Percentiles rank a stretch among this genome's conserved stretches.
These are phyloP conservation scores for Effrenium voratum DNA, from an alignment of 73 alveolate genomes.

Conservation along the genomic window DNA sequence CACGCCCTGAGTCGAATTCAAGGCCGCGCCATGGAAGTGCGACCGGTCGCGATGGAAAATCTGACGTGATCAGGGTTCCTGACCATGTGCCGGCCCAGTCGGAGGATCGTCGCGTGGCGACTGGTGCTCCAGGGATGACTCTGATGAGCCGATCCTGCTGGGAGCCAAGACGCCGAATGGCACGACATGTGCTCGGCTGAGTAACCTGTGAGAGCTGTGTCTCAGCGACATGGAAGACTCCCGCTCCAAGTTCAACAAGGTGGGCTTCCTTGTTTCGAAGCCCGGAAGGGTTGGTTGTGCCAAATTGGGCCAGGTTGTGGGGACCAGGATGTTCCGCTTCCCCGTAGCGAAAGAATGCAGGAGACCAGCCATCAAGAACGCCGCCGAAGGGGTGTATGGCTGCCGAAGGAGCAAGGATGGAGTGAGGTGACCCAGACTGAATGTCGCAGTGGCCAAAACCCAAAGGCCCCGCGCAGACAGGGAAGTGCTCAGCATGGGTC, in stretches of 20 bases:
- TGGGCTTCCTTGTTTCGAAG: not conserved
- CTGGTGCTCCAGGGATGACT: not conserved
- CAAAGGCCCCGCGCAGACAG: too few species aligned
- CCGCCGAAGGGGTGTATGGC: too few species aligned
- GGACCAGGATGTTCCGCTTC: not conserved
- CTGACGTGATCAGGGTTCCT: not conserved
- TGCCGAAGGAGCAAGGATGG: too few species aligned
- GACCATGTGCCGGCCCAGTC: not conserved
- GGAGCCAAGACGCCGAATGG: not conserved
- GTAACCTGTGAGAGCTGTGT: not conserved
- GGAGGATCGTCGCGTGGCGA: not conserved
- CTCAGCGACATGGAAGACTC: not conserved
- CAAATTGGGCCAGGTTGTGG: not conserved
- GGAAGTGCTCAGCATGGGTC: too few species aligned
- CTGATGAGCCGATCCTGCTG: not conserved
- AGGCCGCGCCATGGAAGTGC: not conserved
- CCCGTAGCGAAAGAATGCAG: too few species aligned
- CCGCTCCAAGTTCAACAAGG: not conserved
- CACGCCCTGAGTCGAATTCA: not conserved
- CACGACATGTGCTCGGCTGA: not conserved
- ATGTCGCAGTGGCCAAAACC: too few species aligned
- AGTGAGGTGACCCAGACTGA: too few species aligned
- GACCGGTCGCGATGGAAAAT: not conserved
- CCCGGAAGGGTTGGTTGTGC: not conserved
- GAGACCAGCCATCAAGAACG: too few species aligned